Evolutionary conservation across 2,329 filamentous ascomycete species (phyloP).

Genomic region (Talaromyces sp.): DNA sequence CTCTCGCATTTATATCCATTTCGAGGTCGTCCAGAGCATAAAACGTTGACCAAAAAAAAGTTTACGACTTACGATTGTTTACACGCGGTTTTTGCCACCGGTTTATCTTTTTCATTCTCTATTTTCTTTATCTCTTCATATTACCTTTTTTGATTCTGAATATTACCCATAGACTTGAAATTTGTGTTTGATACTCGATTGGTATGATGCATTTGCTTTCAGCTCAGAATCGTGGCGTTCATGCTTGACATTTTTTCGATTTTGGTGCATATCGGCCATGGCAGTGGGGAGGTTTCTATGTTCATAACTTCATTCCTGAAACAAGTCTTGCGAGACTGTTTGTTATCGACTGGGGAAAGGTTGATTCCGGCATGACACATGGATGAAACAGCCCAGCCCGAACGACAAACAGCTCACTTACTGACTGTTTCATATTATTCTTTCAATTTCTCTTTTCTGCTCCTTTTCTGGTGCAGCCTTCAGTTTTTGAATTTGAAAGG

Average conservation of each 20-base stretch:
- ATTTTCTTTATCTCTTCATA: slow-evolving; percentile 17
- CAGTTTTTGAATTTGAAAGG: slow-evolving; percentile 13
- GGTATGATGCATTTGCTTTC: slow-evolving; percentile 25
- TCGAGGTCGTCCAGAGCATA: slow-evolving; percentile 10
- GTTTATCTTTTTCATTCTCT: slow-evolving; percentile 10
- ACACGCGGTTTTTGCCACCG: slow-evolving; percentile 19
- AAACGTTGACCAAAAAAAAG: slow-evolving; percentile 12
- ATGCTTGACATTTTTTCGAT: slow-evolving; percentile 6
- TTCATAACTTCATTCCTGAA: not conserved
- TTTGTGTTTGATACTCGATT: slow-evolving; percentile 9
- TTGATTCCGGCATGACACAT: not conserved
- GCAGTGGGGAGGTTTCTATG: not conserved
- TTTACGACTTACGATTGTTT: slow-evolving; percentile 16
- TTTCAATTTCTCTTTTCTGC: not conserved
- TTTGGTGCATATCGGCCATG: slow-evolving; percentile 1
- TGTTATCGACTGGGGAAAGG: not conserved
- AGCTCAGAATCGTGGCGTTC: slow-evolving; percentile 12
- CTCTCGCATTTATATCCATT: slow-evolving; percentile 6
- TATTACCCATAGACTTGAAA: slow-evolving; percentile 28
- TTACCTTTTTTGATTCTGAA: slow-evolving; percentile 28
- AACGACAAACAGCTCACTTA: not conserved
- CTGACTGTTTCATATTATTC: not conserved
- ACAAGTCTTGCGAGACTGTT: not conserved
- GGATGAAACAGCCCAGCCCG: not conserved
- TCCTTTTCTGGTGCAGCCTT: not conserved